Conservation (phyloP, 73 alveolate genomes). For the Tetrahymena thermophila region DNA sequence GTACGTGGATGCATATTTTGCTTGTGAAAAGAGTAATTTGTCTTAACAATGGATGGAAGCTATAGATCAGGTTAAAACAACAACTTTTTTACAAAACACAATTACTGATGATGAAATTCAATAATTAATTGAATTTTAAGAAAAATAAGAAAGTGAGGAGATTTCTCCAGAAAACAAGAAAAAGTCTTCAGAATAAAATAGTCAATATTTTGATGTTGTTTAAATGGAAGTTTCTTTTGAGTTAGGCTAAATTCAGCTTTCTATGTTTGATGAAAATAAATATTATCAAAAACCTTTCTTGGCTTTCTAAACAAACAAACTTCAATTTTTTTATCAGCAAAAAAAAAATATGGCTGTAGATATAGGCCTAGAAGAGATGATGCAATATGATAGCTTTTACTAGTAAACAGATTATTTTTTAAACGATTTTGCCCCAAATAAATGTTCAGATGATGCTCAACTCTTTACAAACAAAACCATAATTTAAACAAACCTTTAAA, state of each 20-base stretch:
- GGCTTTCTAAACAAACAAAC: background rate
- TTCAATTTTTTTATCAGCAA: background rate
- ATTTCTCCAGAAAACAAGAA: background rate
- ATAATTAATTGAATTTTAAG: background rate
- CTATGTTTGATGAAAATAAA: background rate
- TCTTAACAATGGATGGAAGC: constrained; percentile 30
- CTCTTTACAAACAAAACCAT: background rate
- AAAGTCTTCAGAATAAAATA: background rate
- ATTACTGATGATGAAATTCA: background rate
- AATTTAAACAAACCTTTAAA: background rate
- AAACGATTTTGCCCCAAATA: background rate
- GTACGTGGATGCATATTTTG: constrained; percentile 12
- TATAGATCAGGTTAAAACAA: constrained; percentile 12
- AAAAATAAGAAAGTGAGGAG: background rate
- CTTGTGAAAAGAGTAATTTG: constrained; percentile 11
- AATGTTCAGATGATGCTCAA: background rate
- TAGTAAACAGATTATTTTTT: background rate
- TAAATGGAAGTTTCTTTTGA: background rate
- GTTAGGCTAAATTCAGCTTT: background rate
- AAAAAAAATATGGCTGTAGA: background rate
- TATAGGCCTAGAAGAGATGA: background rate
- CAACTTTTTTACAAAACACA: background rate
- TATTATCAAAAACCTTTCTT: background rate
- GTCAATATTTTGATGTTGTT: background rate
- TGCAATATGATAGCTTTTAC: background rate